Base-by-base conservation (phyloP, 139 green algal genomes). In the Pleodorina starrii region DNA sequence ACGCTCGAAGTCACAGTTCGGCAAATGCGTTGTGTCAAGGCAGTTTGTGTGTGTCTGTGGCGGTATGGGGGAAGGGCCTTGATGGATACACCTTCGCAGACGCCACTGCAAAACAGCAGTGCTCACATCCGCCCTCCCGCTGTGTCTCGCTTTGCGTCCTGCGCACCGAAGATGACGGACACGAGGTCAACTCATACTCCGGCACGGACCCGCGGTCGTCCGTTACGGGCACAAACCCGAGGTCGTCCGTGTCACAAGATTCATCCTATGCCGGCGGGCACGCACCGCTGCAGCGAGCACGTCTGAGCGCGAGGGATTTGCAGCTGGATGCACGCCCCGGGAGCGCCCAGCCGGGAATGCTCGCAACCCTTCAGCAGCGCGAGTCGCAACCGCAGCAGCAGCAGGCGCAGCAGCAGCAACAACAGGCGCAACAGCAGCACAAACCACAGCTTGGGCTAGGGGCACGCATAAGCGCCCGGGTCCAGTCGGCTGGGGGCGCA, bases 111-210 rank as follows among this genome's bases (percentile, higher is more conserved):
- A n/a, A n/a, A n/a, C n/a, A n/a, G n/a, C n/a, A n/a, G n/a, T n/a
- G n/a, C n/a, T n/a, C n/a, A n/a, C n/a, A n/a, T n/a, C n/a, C n/a
- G n/a, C n/a, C n/a, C n/a, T n/a, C n/a, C n/a, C n/a, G n/a, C n/a
- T n/a, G n/a, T n/a, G n/a, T n/a, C n/a, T n/a, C n/a, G n/a, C n/a
- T n/a, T n/a, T n/a, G n/a, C n/a, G n/a, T n/a, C n/a, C n/a, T n/a
- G n/a, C n/a, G n/a, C n/a, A 48, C 40, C 35, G 40, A 42, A 81
- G 83, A 80, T 21, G 40, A 80, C 14, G 66, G 66, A 1, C 83
- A 59, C 1, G 81, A 87, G 44, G 81, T 78, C n/a, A 87, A 77
- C 21, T 87, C 81, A 7, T 87, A 87, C 16, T 27, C 43, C 1
- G 81, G 14, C 16, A 68, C 59, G 35, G 36, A 77, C 42, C 9